A percentile compares a stretch with the other conserved stretches of the same genome.
These are phyloP conservation scores for Catharanthus roseus DNA, from an alignment of 257 asterid genomes.

Conservation along the genomic window DNA sequence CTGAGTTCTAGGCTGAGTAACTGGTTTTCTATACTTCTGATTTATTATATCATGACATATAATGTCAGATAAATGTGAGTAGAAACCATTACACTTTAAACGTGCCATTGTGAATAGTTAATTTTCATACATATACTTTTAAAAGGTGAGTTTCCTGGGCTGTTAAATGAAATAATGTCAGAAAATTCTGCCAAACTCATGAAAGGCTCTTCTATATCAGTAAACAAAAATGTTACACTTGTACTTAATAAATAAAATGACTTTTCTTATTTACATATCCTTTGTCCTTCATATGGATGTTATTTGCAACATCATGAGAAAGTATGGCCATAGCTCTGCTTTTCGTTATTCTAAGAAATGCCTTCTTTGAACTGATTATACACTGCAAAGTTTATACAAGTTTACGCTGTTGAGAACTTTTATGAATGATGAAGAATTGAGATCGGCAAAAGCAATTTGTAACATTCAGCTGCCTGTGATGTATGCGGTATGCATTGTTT, in stretches of 20 bases:
- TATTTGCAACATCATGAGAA: too few species aligned
- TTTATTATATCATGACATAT: background rate
- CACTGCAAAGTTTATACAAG: background rate
- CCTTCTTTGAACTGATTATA: too few species aligned
- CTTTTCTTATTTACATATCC: background rate
- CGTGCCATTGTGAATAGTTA: background rate
- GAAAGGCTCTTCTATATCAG: background rate
- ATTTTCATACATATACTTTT: background rate
- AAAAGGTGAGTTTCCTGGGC: background rate
- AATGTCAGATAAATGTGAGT: background rate
- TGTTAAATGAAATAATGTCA: background rate
- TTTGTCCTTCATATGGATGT: background rate
- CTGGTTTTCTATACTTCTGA: background rate
- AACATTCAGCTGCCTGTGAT: background rate
- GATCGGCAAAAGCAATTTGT: background rate
- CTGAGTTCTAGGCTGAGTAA: background rate
- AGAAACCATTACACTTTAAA: background rate
- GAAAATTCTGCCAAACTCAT: background rate
- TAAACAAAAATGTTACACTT: background rate
- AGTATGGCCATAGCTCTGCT: too few species aligned
- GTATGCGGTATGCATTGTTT: background rate
- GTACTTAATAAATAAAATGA: background rate
- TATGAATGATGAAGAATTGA: background rate
- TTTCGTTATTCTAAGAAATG: too few species aligned
- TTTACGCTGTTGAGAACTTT: background rate